A percentile compares a stretch with the other conserved stretches of the same genome.
These are phyloP conservation scores for Ceratobasidium sp. DNA, from an alignment of 1,284 basidiomycete genomes.

Conservation along the genomic window DNA sequence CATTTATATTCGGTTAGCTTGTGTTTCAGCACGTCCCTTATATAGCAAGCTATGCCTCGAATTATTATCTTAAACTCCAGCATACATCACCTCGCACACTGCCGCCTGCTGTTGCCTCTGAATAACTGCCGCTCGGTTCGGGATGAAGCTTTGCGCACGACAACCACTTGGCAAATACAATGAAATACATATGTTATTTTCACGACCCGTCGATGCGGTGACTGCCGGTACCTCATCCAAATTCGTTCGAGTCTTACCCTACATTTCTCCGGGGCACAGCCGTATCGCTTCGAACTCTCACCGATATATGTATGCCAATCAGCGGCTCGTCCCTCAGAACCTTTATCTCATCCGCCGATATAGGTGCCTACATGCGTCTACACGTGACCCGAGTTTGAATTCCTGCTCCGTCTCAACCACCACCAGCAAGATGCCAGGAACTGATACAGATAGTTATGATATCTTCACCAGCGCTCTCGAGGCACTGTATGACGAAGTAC, in stretches of 20 bases:
- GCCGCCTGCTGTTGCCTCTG: too few species aligned
- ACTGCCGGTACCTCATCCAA: not conserved
- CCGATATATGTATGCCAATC: conserved; percentile 2
- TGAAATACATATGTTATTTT: not conserved
- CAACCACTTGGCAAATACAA: not conserved
- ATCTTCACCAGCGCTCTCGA: conserved; percentile 41
- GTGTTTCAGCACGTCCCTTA: too few species aligned
- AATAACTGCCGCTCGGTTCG: too few species aligned
- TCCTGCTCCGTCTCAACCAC: conserved; percentile 32
- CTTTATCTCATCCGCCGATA: conserved; percentile 29
- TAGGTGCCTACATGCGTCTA: conserved; percentile 27
- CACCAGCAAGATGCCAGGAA: conserved; percentile 12
- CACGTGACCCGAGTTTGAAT: conserved; percentile 38
- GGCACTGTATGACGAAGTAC: conserved; percentile 32
- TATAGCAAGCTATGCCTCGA: too few species aligned
- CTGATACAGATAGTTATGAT: conserved; percentile 20
- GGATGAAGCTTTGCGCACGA: too few species aligned
- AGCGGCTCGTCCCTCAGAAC: not conserved
- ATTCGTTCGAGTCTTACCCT: conserved; percentile 1
- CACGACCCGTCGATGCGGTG: conserved; percentile 3
- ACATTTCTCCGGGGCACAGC: conserved; percentile 27
- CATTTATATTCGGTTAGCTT: too few species aligned
- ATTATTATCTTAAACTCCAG: too few species aligned
- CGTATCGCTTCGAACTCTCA: conserved; percentile 13
- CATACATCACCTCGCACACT: too few species aligned